Conservation (phyloP, 179 eudicot genomes). For the Gypsophila paniculata region DNA sequence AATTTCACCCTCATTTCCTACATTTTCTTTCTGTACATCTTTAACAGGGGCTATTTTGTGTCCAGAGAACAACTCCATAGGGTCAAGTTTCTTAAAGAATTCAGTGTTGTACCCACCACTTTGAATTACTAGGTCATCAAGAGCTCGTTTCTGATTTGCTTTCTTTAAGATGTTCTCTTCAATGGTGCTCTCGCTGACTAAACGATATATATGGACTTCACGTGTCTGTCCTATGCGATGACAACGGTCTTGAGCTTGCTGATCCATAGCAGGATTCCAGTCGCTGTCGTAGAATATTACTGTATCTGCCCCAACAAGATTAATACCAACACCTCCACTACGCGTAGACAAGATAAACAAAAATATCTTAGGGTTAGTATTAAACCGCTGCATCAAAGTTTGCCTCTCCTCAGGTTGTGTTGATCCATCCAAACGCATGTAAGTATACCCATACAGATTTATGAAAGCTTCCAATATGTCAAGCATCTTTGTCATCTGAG, state of each 20-base stretch:
- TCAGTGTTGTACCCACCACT: conserved; percentile 98
- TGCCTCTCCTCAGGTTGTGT: conserved; percentile 99
- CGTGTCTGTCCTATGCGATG: conserved; percentile 99
- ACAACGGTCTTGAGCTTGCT: conserved; percentile 98
- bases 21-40: conserved; percentile 49
- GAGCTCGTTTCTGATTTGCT: conserved; percentile 98
- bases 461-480: conserved; percentile 94
- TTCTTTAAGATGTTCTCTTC: conserved; percentile 94
- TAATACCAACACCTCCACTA: conserved; percentile 98
- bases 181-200: conserved; percentile 90
- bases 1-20: conserved; percentile 37
- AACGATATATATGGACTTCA: conserved; percentile 91
- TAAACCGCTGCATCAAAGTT: conserved; percentile 96
- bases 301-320: conserved; percentile 96
- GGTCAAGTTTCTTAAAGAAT: conserved; percentile 95
- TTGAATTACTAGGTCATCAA: conserved; percentile 95
- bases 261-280: conserved; percentile 99
- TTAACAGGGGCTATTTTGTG: conserved; percentile 45
- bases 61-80: conserved; percentile 91
- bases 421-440: conserved; percentile 98
- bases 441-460: conserved; percentile 90
- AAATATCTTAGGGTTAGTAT: conserved; percentile 90
- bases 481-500: conserved; percentile 99
- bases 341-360: conserved; percentile 98
- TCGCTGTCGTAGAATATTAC: conserved; percentile 99